A percentile compares a stretch with the other conserved stretches of the same genome.
Conservation (phyloP, 352 stramenopile genomes). For the Blastocystis hominis region DNA sequence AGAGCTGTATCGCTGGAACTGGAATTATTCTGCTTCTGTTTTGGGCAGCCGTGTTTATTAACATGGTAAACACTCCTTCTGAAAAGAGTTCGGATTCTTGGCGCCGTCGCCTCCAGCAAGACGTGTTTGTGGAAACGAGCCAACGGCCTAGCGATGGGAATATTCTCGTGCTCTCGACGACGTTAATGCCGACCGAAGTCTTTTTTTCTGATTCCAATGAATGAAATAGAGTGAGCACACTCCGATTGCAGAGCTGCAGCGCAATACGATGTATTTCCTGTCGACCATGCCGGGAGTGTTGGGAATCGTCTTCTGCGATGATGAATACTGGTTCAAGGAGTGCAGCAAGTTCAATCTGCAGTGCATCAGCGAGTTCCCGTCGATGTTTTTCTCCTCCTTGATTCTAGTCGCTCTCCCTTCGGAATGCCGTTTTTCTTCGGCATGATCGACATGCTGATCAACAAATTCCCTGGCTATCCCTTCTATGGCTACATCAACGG, state of each 20-base stretch:
- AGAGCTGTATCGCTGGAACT: conserved; percentile 38
- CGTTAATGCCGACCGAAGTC: conserved; percentile 26
- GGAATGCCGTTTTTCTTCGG: conserved; percentile 56
- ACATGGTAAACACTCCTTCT: background rate
- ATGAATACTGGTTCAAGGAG: conserved; percentile 54
- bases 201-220: background rate
- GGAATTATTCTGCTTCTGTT: background rate
- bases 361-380: conserved; percentile 27
- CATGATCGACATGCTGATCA: conserved; percentile 22
- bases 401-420: conserved; percentile 6
- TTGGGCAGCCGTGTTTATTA: background rate
- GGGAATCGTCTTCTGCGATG: conserved; percentile 26
- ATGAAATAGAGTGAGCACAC: conserved; percentile 9
- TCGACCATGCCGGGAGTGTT: conserved; percentile 42
- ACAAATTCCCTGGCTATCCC: conserved; percentile 6
- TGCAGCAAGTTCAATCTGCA: conserved; percentile 54
- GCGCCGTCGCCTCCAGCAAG: background rate
- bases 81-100: background rate
- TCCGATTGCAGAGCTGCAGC: conserved; percentile 38
- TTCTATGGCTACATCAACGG: conserved; percentile 59
- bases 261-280: conserved; percentile 53
- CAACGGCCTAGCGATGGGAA: background rate
- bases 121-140: background rate
- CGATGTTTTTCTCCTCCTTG: background rate
- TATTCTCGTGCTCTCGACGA: background rate